phyloP scores from a whole-genome alignment of 169 alveolate species.

The Plasmodium gonderi region DNA sequence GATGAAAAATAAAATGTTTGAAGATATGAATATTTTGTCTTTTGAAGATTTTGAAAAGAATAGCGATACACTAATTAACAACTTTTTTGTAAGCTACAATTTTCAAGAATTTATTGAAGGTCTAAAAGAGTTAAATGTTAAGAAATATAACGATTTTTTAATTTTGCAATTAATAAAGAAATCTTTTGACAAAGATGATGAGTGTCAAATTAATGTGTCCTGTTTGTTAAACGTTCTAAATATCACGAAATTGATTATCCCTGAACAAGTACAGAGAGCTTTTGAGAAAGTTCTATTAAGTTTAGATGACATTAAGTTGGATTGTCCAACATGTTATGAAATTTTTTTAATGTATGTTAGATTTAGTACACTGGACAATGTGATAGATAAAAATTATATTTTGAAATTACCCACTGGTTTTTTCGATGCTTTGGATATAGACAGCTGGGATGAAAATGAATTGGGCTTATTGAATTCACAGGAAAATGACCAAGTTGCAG shows the following conservation, averaged over 20 bases:
- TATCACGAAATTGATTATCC: slow-evolving; percentile 55
- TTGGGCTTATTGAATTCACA: neutral
- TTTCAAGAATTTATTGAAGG: slow-evolving; percentile 55
- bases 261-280: slow-evolving; percentile 73
- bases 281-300: slow-evolving; percentile 67
- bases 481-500: neutral
- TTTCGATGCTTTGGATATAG: slow-evolving; percentile 26
- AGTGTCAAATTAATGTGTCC: slow-evolving; percentile 65
- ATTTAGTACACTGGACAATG: slow-evolving; percentile 65
- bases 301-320: slow-evolving; percentile 71
- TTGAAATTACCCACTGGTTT: slow-evolving; percentile 60
- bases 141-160: slow-evolving; percentile 62
- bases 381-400: slow-evolving; percentile 51
- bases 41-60: slow-evolving; percentile 72
- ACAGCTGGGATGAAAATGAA: slow-evolving; percentile 19
- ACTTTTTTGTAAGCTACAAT: slow-evolving; percentile 35
- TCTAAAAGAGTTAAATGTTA: slow-evolving; percentile 55
- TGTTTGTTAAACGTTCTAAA: slow-evolving; percentile 45
- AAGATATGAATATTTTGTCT: slow-evolving; percentile 45
- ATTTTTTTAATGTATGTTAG: slow-evolving; percentile 63
- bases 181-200: slow-evolving; percentile 67
- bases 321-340: slow-evolving; percentile 72
- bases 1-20: slow-evolving; percentile 71
- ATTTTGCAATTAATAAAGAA: slow-evolving; percentile 57
- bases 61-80: slow-evolving; percentile 47